Conservation (phyloP, 2,329 filamentous ascomycete genomes). For the Curvularia sp. region DNA sequence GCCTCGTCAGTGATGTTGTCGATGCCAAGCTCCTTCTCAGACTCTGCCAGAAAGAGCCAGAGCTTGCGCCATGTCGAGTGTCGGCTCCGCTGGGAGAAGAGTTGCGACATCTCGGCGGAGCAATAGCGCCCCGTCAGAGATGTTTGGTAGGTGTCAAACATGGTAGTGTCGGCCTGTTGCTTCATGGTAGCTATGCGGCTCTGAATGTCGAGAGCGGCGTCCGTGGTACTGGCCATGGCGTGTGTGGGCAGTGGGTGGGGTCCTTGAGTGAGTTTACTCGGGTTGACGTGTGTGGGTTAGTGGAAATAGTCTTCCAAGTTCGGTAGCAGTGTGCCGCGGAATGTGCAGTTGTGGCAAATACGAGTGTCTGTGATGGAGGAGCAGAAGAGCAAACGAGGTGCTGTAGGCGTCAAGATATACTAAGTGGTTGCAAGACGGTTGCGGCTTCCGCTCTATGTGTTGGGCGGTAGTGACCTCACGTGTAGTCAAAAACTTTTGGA, state of each 20-base stretch:
- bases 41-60: constrained; percentile 84
- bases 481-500: constrained; percentile 35
- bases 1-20: constrained; percentile 70
- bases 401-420: background rate
- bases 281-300: constrained; percentile 11
- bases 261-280: background rate
- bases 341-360: background rate
- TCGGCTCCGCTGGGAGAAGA: constrained; percentile 79
- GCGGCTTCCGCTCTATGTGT: constrained; percentile 28
- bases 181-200: constrained; percentile 33
- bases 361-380: background rate
- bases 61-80: constrained; percentile 82
- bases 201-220: constrained; percentile 33
- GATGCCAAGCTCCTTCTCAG: constrained; percentile 80
- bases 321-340: background rate
- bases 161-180: constrained; percentile 26
- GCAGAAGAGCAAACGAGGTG: background rate
- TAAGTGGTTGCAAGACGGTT: constrained; percentile 8
- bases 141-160: constrained; percentile 39
- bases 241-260: background rate
- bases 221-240: constrained; percentile 27
- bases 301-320: constrained; percentile 16
- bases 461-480: constrained; percentile 27
- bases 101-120: constrained; percentile 62
- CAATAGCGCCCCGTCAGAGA: constrained; percentile 65